phyloP scores from a whole-genome alignment of 352 stramenopile genomes.

The Pythium myriotylum region DNA sequence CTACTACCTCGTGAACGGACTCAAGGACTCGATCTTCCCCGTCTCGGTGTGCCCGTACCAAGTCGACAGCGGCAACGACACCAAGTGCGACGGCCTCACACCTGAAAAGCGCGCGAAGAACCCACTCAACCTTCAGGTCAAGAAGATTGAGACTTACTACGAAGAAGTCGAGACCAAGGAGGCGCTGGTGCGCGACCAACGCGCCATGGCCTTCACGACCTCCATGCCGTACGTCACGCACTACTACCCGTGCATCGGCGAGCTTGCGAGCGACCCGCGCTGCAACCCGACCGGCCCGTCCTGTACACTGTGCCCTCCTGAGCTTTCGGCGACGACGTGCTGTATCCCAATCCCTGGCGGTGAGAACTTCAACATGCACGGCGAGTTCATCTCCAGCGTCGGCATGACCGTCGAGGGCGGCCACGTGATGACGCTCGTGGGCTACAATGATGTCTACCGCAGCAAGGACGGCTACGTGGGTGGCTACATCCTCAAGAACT shows the following conservation, averaged over 20 bases:
- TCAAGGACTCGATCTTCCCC: conserved; percentile 58
- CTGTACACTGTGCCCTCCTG: conserved; percentile 55
- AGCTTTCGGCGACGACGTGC: conserved; percentile 56
- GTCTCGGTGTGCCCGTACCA: conserved; percentile 53
- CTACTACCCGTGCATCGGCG: conserved; percentile 65
- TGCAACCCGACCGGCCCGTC: conserved; percentile 50
- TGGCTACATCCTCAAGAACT: conserved; percentile 81
- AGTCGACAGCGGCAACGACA: conserved; percentile 47
- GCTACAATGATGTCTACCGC: conserved; percentile 68
- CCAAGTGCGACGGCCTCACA: conserved; percentile 43
- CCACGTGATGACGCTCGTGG: conserved; percentile 72
- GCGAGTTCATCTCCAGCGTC: conserved; percentile 58
- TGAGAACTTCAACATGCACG: conserved; percentile 69
- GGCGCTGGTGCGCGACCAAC: conserved; percentile 40
- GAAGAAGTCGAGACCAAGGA: conserved; percentile 46
- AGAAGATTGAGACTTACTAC: conserved; percentile 50
- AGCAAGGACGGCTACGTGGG: conserved; percentile 63
- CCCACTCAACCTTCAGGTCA: conserved; percentile 46
- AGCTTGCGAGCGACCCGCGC: conserved; percentile 44
- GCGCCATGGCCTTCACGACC: conserved; percentile 58
- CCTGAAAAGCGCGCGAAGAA: conserved; percentile 42
- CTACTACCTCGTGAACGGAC: conserved; percentile 52
- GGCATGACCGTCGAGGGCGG: conserved; percentile 59
- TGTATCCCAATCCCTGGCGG: conserved; percentile 46
- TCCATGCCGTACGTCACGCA: conserved; percentile 60